Percentiles rank a stretch among this genome's conserved stretches.
These are phyloP conservation scores for Halocafeteria seosinensis DNA, from an alignment of 108 stramenopile species.

Conservation along the genomic window DNA sequence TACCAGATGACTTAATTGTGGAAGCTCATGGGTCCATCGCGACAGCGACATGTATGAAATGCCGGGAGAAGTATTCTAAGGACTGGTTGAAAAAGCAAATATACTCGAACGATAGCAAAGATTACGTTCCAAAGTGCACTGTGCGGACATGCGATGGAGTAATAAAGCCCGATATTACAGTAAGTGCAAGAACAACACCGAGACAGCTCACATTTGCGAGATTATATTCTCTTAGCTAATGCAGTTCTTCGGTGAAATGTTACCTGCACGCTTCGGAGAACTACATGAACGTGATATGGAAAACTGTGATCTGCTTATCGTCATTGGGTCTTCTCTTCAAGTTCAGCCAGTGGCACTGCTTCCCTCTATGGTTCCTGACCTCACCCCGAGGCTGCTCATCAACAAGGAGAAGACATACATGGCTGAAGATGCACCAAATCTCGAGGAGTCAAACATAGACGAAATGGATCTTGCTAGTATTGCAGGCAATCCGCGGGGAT, in stretches of 20 bases:
- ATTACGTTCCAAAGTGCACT: neutral
- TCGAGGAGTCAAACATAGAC: neutral
- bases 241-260: constrained; percentile 82
- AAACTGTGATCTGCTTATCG: constrained; percentile 46
- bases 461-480: constrained; percentile 2
- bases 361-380: neutral
- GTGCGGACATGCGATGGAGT: constrained; percentile 3
- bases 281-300: constrained; percentile 22
- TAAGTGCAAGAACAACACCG: too few relatives aligned
- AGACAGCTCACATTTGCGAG: too few relatives aligned
- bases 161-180: constrained; percentile 86
- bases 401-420: constrained; percentile 8
- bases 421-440: neutral
- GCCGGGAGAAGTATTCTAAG: neutral
- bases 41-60: constrained; percentile 8
- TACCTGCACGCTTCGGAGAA: constrained; percentile 43
- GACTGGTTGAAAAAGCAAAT: neutral
- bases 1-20: constrained; percentile 53
- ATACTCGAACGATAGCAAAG: neutral
- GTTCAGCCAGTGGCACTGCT: constrained; percentile 25
- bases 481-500: neutral
- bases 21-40: constrained; percentile 75
- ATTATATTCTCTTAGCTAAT: too few relatives aligned
- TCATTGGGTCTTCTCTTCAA: constrained; percentile 55
- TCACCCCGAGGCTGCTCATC: constrained; percentile 16